Percentiles rank a stretch among this genome's conserved stretches.
Evolutionary conservation across 1,284 basidiomycete species (phyloP).

Genomic region (Dichomitus squalens): DNA sequence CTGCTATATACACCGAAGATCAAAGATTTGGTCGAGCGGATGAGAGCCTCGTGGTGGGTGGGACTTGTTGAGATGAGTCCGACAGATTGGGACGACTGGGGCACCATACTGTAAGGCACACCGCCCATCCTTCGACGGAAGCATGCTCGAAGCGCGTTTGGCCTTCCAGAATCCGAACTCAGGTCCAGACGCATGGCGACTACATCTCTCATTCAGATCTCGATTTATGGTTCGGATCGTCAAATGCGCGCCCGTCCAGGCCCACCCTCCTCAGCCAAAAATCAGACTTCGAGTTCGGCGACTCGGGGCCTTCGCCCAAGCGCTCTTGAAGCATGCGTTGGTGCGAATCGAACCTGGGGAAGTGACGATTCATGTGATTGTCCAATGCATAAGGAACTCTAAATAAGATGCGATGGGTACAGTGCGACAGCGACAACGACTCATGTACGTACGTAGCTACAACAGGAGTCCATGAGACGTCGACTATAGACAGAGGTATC

Average conservation of each 20-base stretch:
- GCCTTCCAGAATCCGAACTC: too few relatives aligned
- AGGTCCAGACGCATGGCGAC: neutral
- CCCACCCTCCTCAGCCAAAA: neutral
- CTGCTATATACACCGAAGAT: too few relatives aligned
- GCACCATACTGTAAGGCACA: slow-evolving; percentile 3
- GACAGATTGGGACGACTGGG: neutral
- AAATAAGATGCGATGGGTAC: slow-evolving; percentile 9
- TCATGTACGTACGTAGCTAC: slow-evolving; percentile 1
- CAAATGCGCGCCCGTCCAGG: neutral
- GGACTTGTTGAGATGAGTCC: slow-evolving; percentile 12
- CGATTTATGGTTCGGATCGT: neutral
- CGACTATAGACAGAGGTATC: slow-evolving; percentile 1
- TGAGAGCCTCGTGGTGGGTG: slow-evolving; percentile 21
- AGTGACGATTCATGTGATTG: neutral
- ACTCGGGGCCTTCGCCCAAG: neutral
- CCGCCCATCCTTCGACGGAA: neutral
- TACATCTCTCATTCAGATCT: neutral
- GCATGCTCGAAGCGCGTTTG: slow-evolving; percentile 1
- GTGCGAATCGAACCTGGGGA: neutral
- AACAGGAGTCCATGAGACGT: slow-evolving; percentile 13
- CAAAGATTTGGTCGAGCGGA: slow-evolving; percentile 13
- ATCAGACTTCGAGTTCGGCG: neutral
- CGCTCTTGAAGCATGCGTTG: slow-evolving; percentile 3
- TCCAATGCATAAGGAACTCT: slow-evolving; percentile 9
- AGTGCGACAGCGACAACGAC: slow-evolving; percentile 4